Base-by-base conservation (phyloP, 352 stramenopile genomes). In the Globisporangium polare region DNA sequence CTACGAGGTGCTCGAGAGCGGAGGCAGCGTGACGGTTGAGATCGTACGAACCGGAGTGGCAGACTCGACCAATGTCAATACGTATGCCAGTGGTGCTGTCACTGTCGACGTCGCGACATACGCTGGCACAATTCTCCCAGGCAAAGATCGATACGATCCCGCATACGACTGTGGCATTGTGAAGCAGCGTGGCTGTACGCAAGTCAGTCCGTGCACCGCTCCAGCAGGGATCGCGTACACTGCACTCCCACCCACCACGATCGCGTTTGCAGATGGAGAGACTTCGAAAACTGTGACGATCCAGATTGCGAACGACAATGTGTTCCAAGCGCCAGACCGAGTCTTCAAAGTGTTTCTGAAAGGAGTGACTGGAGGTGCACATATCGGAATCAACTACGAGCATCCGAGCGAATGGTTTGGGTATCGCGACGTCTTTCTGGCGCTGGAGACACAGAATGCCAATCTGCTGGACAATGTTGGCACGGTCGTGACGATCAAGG, bases 1-100 rank as follows among this genome's bases (percentile, higher is more conserved):
- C 47, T 92, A 92, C 60, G 66, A 82, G n/a, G 80, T 92, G 5
- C 37, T 80, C 2, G 82, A 92, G 52, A 85, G 78, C n/a, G 69
- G 49, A 5, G 60, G 65, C 4, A 78, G 50, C 53, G 65, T 88
- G 9, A 75, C 65, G 0, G 63, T 92, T 6, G 71, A 77, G 12
- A 63, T 92, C 24, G 66, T 69, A 12, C 80, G 82, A n/a, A 77
- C 67, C 12, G 82, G 82, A 3, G 65, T 80, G 17, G 43, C 37
- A 3, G 82, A 89, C 58, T 22, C 73, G 0, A 78, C 63, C 15
- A 71, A 70, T 3, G 58, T 86, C 22, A 92, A 90, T 51, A 88
- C 69, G 7, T 92, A 92, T 29, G 74, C 76, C 0, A 85, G 80
- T 39, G 82, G 80, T 4, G 27, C 26, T 13, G 78, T 88, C 18